Evolutionary conservation across 177 flowering plant genomes (phyloP), one percentile per base, ranked within the genome.

Genomic region (Vitis hybrid): DNA sequence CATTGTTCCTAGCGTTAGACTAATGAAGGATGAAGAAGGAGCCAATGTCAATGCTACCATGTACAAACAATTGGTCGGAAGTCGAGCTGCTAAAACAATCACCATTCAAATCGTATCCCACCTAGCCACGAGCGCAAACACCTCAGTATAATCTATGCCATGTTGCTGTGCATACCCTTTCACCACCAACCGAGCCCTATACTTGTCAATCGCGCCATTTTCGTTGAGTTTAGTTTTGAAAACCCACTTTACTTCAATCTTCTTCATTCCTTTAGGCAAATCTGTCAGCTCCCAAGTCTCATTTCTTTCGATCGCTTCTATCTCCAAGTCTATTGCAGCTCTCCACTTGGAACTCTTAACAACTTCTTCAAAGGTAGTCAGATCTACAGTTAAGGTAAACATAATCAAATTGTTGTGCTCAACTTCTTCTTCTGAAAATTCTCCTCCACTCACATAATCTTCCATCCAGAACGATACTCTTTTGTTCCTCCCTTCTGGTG

Each of bases 31-130:
- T 17, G 72, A 49, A 30, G 59, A 60, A 17, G 69, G 62, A 15
- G 19, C 9, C 10, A 51, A 66, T 49, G 62, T 75, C 32, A 48
- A 70, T 65, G 27, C 18, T 17, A 50, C 59, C 14, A 10, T 50
- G 10, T 73, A 13, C 62, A 67, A 73, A 48, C 71, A 73, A 48
- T 11, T 67, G 24, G 55, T 71, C 0, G 75, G 71, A 35, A 67
- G 75, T n/a, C n/a, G 0, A n/a, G 52, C 0, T 11, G 56, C 62
- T 40, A 56, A 17, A 40, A 52, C 46, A 9, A 67, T 10, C 0
- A 68, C 11, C 8, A 56, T 12, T 19, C 56, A 4, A 18, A 59
- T 59, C 1, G 21, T 60, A 8, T 68, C 35, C 10, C 3, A n/a
- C 52, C 64, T 58, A 50, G 71, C 64, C 18, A 68, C 24, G 0